Base-by-base conservation (phyloP, 2,329 filamentous ascomycete genomes). In the Phialophora tarda region DNA sequence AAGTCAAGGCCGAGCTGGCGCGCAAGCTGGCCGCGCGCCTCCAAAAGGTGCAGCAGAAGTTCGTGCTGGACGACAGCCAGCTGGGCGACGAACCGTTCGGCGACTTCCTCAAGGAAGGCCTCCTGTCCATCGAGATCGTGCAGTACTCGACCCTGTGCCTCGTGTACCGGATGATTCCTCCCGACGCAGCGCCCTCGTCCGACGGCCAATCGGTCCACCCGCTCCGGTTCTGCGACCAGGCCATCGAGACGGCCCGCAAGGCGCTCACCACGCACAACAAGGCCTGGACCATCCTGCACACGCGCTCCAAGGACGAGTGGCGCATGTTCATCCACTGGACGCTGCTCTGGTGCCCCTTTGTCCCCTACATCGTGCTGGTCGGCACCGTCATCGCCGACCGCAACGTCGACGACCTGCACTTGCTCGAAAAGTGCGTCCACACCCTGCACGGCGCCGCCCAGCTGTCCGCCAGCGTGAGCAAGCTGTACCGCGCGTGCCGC, bases 361-460 rank as follows among this genome's bases (percentile, higher is more conserved):
- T 85, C 0, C 85, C 86, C 0, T 86, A 87, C 71, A 86, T 86
- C 62, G 83, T 87, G 28, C 77, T 88, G 28, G 87, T 88, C 74
- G 69, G 70, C 24, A 68, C 66, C 26, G 59, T 59, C 30, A 69
- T 71, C 41, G 62, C 64, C 8, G 60, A 71, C n/a, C 34, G 53
- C 17, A 64, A 68, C 48, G 14, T 41, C 8, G 38, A 65, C 7
- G 69, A 71, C 57, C 50, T 71, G 24, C 48, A 53, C 30, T 44
- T 71, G 17, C 57, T 71, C 12, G 73, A 73, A 63, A 64, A 74
- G 21, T 66, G 70, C n/a, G 68, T 77, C 56, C 69, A 70, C 30
- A 69, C 70, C 1, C 63, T 73, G 10, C 53, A 72, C 23, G 51
- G 38, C 17, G 62, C 64, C 12, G 63, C 64, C 10, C 32, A 63